Conservation (phyloP, 2,329 filamentous ascomycete genomes). For the Penicillium psychrosexuale region DNA sequence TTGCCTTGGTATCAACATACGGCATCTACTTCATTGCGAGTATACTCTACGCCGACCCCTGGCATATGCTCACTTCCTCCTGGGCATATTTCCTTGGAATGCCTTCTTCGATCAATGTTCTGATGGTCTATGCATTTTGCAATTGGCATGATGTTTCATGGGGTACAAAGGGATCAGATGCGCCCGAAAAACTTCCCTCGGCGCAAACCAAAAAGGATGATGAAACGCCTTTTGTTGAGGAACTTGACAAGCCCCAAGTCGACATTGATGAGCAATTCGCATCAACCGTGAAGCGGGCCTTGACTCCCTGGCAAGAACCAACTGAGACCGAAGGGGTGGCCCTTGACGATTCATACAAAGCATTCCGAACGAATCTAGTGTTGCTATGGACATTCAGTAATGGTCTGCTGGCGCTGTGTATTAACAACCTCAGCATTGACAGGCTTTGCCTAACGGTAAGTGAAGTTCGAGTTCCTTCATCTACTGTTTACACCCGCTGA, state of each 20-base stretch:
- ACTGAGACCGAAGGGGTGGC: constrained; percentile 75
- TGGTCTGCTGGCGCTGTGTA: constrained; percentile 72
- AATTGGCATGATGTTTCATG: constrained; percentile 99
- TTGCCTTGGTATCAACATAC: constrained; percentile 86
- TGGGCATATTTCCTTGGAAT: constrained; percentile 83
- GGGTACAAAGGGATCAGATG: constrained; percentile 97
- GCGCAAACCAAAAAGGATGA: constrained; percentile 82
- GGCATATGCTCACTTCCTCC: constrained; percentile 99
- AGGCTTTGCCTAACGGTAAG: constrained; percentile 20
- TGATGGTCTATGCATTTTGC: constrained; percentile 98
- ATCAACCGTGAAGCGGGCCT: constrained; percentile 83
- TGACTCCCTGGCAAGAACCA: constrained; percentile 73
- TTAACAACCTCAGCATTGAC: constrained; percentile 65
- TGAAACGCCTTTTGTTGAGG: constrained; percentile 81
- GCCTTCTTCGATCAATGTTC: constrained; percentile 95
- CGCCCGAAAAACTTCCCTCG: constrained; percentile 82
- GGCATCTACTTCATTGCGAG: constrained; percentile 92
- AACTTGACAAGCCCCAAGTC: constrained; percentile 89
- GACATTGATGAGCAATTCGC: constrained; percentile 97
- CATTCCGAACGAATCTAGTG: constrained; percentile 91
- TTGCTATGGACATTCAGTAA: constrained; percentile 92
- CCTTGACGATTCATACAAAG: constrained; percentile 95
- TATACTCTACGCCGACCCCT: constrained; percentile 93
- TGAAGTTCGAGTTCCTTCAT: neutral
- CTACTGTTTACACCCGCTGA: neutral